phyloP scores from a whole-genome alignment of 2,329 filamentous ascomycete species.

The Aspergillus calidoustus region DNA sequence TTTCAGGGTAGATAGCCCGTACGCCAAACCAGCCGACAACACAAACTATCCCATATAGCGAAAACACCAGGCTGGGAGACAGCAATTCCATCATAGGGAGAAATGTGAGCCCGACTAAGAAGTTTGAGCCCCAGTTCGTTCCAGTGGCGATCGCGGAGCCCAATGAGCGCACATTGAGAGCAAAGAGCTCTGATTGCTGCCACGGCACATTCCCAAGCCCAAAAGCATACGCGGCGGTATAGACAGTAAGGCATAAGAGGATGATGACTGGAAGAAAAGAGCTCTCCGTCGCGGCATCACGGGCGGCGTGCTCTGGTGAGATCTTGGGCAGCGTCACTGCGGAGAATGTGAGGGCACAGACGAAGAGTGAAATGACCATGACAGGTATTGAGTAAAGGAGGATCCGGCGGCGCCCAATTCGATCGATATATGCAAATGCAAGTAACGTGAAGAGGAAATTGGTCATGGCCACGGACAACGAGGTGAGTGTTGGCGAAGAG shows the following conservation, averaged over 20 bases:
- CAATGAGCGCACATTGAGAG: conserved; percentile 65
- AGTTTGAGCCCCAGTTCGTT: conserved; percentile 89
- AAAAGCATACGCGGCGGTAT: conserved; percentile 83
- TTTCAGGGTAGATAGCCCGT: conserved; percentile 83
- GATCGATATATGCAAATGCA: conserved; percentile 77
- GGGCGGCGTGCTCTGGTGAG: conserved; percentile 25
- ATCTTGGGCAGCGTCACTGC: conserved; percentile 57
- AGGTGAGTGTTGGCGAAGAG: conserved; percentile 75
- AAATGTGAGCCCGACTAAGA: conserved; percentile 83
- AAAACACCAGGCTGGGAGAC: conserved; percentile 77
- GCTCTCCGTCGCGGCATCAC: conserved; percentile 28
- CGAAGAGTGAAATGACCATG: conserved; percentile 74
- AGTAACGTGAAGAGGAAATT: conserved; percentile 81
- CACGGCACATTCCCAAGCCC: conserved; percentile 92
- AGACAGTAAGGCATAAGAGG: conserved; percentile 76
- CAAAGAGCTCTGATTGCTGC: conserved; percentile 94
- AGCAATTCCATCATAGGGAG: conserved; percentile 81
- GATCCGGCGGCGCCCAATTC: conserved; percentile 76
- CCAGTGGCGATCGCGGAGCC: conserved; percentile 67
- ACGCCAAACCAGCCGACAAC: conserved; percentile 67
- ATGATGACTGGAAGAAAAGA: conserved; percentile 58
- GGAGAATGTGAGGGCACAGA: conserved; percentile 74
- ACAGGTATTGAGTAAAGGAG: conserved; percentile 82
- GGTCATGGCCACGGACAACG: conserved; percentile 78
- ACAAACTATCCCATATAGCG: conserved; percentile 76